phyloP scores from a whole-genome alignment of 345 rosid genomes.

The Lepidium africanum region DNA sequence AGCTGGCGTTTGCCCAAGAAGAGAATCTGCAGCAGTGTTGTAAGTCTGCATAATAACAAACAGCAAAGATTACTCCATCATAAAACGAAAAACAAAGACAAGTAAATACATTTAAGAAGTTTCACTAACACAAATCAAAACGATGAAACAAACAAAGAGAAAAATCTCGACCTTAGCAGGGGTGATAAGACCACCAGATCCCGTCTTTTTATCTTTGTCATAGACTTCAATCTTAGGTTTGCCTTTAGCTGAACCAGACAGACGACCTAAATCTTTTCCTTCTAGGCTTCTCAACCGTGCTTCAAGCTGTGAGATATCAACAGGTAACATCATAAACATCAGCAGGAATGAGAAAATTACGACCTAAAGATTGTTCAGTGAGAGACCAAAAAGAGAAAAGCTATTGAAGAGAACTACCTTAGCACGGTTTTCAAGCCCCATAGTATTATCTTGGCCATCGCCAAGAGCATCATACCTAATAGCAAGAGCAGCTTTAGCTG shows the following conservation, averaged over 20 bases:
- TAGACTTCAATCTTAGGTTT: slow-evolving; percentile 85
- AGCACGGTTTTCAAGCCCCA: slow-evolving; percentile 66
- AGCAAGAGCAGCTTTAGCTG: slow-evolving; percentile 61
- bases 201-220: slow-evolving; percentile 73
- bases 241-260: slow-evolving; percentile 84
- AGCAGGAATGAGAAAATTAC: background rate
- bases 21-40: slow-evolving; percentile 68
- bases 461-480: slow-evolving; percentile 78
- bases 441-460: slow-evolving; percentile 52
- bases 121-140: no score
- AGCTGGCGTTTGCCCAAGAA: slow-evolving; percentile 40
- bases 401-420: slow-evolving; percentile 37
- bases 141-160: background rate
- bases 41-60: slow-evolving; percentile 42
- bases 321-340: background rate
- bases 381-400: background rate
- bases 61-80: background rate
- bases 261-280: slow-evolving; percentile 65
- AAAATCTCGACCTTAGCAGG: slow-evolving; percentile 58
- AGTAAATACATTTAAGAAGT: background rate
- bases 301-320: slow-evolving; percentile 49
- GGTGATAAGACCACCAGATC: slow-evolving; percentile 60
- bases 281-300: slow-evolving; percentile 70
- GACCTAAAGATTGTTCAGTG: background rate
- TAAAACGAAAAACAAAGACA: background rate